Conservation (phyloP, 164 flowering plant species). For the Brasenia schreberi region DNA sequence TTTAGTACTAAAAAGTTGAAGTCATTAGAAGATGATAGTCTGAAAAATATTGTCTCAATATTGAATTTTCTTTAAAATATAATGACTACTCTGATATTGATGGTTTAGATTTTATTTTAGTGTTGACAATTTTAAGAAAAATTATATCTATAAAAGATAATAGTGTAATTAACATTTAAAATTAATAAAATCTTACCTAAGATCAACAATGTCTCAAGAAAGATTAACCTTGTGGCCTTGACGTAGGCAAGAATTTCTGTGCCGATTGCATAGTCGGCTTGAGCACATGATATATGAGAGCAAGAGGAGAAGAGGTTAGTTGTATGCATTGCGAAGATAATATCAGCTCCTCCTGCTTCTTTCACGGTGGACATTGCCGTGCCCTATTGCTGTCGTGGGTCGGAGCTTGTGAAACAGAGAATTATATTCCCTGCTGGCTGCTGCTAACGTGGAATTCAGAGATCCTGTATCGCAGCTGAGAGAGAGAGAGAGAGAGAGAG, state of each 20-base stretch:
- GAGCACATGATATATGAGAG: slow-evolving; percentile 4
- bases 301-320: slow-evolving; percentile 2
- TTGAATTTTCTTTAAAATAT: too few species aligned
- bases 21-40: too few species aligned
- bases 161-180: too few species aligned
- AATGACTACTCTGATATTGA: too few species aligned
- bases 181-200: too few species aligned
- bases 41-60: too few species aligned
- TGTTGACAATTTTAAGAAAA: too few species aligned
- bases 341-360: slow-evolving; percentile 14
- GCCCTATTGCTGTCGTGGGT: background rate
- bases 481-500: too few species aligned
- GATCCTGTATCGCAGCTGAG: slow-evolving; percentile 5
- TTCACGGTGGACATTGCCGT: slow-evolving; percentile 1
- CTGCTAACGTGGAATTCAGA: slow-evolving; percentile 4
- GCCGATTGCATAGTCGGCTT: slow-evolving; percentile 31
- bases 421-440: slow-evolving; percentile 15
- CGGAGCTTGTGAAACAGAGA: slow-evolving; percentile 10
- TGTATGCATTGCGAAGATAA: slow-evolving; percentile 11
- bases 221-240: slow-evolving; percentile 20
- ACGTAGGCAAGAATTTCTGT: slow-evolving; percentile 26
- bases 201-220: too few species aligned
- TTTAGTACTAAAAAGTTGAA: too few species aligned
- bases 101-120: too few species aligned
- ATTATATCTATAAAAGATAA: too few species aligned